These are phyloP conservation scores for Bolboschoenoplectus hybrid DNA, from an alignment of 202 grass and related monocot genomes.

Conservation along the genomic window DNA sequence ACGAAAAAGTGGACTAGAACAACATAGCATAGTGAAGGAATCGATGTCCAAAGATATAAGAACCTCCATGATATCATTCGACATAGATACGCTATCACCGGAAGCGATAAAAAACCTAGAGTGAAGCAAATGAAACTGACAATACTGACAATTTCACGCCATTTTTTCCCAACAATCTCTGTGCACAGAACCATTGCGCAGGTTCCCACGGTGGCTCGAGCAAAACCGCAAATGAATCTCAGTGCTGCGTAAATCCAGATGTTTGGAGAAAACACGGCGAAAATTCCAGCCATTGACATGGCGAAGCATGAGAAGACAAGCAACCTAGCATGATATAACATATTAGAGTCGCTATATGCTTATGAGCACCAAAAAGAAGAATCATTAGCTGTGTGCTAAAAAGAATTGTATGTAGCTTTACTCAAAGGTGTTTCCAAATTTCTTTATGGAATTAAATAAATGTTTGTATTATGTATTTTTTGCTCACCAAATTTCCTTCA, in stretches of 20 bases:
- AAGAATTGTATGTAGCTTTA: neutral
- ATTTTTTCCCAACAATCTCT: conserved; percentile 71
- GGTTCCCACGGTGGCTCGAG: conserved; percentile 62
- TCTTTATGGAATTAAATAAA: neutral
- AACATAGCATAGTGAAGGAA: conserved; percentile 64
- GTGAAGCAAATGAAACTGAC: conserved; percentile 69
- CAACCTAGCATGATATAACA: conserved; percentile 44
- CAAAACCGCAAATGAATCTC: conserved; percentile 74
- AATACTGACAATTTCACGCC: conserved; percentile 74
- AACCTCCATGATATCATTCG: conserved; percentile 60
- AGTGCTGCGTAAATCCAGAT: conserved; percentile 72
- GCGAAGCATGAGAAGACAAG: conserved; percentile 53
- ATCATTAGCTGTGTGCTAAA: neutral
- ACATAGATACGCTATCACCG: conserved; percentile 66
- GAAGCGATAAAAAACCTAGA: conserved; percentile 79
- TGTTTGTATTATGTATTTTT: neutral
- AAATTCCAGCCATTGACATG: conserved; percentile 69
- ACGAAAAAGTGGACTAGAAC: conserved; percentile 55
- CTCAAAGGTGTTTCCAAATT: neutral
- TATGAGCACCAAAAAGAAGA: neutral
- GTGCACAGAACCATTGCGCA: conserved; percentile 70
- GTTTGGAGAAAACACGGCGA: conserved; percentile 63
- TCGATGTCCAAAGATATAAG: conserved; percentile 79
- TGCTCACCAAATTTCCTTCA: neutral
- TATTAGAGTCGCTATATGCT: neutral